phyloP scores from a whole-genome alignment of 129 eudicot species.

The Lonicera japonica region DNA sequence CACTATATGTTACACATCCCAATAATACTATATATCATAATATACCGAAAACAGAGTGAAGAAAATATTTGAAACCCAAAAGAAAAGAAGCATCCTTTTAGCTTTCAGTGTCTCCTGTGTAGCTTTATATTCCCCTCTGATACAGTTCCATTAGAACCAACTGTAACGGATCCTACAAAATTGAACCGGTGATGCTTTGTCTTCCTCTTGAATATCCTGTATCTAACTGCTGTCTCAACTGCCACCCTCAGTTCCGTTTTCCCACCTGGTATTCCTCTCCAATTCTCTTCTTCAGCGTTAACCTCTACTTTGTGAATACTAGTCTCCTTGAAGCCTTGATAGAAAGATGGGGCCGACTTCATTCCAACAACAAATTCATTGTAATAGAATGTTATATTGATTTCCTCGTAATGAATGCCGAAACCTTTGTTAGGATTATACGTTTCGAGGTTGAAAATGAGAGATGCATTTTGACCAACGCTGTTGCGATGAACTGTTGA shows the following conservation, averaged over 20 bases:
- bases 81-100: no score
- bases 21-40: no score
- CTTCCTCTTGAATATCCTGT: conserved; percentile 32
- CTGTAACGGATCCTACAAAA: conserved; percentile 28
- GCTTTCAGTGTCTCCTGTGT: conserved; percentile 10
- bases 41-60: no score
- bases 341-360: conserved; percentile 23
- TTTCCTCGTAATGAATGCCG: conserved; percentile 24
- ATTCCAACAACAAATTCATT: conserved; percentile 15
- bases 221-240: conserved; percentile 26
- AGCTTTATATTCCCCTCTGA: conserved; percentile 12
- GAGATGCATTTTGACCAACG: neutral
- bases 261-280: conserved; percentile 9
- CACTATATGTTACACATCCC: no score
- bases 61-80: no score
- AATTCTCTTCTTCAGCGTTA: conserved; percentile 5
- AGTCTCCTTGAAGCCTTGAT: conserved; percentile 35
- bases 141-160: conserved; percentile 14
- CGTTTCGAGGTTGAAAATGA: conserved; percentile 24
- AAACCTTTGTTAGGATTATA: conserved; percentile 44
- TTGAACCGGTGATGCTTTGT: conserved; percentile 28
- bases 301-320: conserved; percentile 11
- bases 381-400: conserved; percentile 7
- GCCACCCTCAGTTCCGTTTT: conserved; percentile 16
- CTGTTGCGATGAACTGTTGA: conserved; percentile 10